Percentiles rank a stretch among this genome's conserved stretches.
Evolutionary conservation across 164 flowering plant genomes (phyloP).

Genomic region (Dillenia turbinata): DNA sequence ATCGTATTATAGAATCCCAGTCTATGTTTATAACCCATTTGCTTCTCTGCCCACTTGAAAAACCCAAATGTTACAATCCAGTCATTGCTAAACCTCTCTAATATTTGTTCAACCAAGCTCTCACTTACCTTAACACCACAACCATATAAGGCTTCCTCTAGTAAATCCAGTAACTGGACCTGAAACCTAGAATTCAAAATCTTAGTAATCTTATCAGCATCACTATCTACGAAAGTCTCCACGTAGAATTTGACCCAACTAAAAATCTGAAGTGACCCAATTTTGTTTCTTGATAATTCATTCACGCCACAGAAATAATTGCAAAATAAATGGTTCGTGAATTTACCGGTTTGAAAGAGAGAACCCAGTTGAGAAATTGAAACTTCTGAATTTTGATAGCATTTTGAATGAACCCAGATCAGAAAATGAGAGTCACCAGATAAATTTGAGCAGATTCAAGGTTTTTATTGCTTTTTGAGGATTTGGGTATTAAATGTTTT

Average conservation of each 20-base stretch:
- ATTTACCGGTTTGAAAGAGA: background rate
- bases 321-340: background rate
- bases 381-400: slow-evolving; percentile 18
- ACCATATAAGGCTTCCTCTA: slow-evolving; percentile 32
- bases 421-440: too few species aligned
- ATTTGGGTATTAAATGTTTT: too few species aligned
- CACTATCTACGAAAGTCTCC: slow-evolving; percentile 14
- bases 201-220: slow-evolving; percentile 32
- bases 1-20: slow-evolving; percentile 34
- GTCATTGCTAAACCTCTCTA: slow-evolving; percentile 49
- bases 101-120: slow-evolving; percentile 32
- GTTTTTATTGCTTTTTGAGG: too few species aligned
- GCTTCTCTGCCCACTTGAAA: slow-evolving; percentile 54
- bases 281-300: slow-evolving; percentile 10
- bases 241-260: slow-evolving; percentile 40
- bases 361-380: slow-evolving; percentile 5
- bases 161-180: slow-evolving; percentile 26
- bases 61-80: slow-evolving; percentile 57
- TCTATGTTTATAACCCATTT: slow-evolving; percentile 31
- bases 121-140: slow-evolving; percentile 21
- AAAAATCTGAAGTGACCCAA: slow-evolving; percentile 47
- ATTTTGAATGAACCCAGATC: slow-evolving; percentile 20
- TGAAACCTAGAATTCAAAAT: slow-evolving; percentile 23
- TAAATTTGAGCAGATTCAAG: too few species aligned
- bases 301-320: slow-evolving; percentile 24